Evolutionary conservation across 345 rosid genomes (phyloP), one percentile per base, ranked within the genome.

Genomic region (Eucalyptus regnans): DNA sequence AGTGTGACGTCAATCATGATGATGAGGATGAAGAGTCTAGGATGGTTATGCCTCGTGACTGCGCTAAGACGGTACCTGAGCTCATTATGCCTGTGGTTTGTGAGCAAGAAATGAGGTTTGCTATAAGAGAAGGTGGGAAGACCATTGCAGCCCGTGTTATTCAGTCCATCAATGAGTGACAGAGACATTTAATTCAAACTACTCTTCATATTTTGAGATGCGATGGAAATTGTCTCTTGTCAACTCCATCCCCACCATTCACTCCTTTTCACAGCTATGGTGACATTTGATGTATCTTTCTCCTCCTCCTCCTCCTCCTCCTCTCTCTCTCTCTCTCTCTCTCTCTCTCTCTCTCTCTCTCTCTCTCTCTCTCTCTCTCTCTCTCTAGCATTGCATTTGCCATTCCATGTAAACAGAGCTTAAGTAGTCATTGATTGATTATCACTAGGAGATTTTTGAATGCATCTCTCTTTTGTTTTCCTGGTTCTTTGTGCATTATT

Each of bases 31-130:
- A 96, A 92, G 99, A 98, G 90, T 96, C 99, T 56, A 97, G 95
- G 94, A 98, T 98, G 99, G 98, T 98, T 91, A 96, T 98, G 98
- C 99, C 99, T 0, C 96, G 97, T 76, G 99, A 98, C 90, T 93
- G 97, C 80, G 99, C 97, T 22, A 97, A 96, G 96, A 96, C 96
- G 92, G 93, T 96, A 50, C 97, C 96, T 52, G 99, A 98, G 93
- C 97, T 98, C 66, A 96, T 97, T 88, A 90, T 97, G 94, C 99
- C 99, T 1, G 98, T 97, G 87, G 98, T 96, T 92, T 97, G 98
- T 97, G 98, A 97, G 89, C 97, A 95, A 92, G 99, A 99, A 15
- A 97, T 97, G 98, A 93, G 99, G 93, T 96, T 97, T 94, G 99
- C 99, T 51, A 96, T 96, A 89, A 92, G 98, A 92, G 97, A 98